Conservation (phyloP, 2,329 filamentous ascomycete species). For the Albifimbria verrucaria region DNA sequence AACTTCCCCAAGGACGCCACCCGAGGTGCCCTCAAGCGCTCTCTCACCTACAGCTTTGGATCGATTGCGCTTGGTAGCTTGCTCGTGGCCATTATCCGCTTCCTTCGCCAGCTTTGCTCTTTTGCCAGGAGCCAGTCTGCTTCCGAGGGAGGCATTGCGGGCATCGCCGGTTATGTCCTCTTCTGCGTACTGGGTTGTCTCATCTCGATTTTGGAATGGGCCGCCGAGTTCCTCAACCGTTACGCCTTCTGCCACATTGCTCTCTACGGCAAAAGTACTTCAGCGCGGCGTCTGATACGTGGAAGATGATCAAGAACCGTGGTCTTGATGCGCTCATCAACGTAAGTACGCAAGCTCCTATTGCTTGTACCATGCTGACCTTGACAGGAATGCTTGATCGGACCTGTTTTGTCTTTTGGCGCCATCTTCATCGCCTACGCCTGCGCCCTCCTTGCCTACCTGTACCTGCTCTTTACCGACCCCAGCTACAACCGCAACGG, state of each 20-base stretch:
- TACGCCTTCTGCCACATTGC: conserved; percentile 94
- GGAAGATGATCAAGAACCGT: conserved; percentile 87
- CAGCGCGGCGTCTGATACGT: conserved; percentile 82
- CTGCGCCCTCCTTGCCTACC: conserved; percentile 75
- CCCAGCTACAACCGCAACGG: conserved; percentile 70
- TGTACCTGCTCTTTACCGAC: conserved; percentile 82
- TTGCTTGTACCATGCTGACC: conserved; percentile 9
- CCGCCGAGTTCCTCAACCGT: conserved; percentile 82
- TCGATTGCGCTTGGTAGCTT: conserved; percentile 85
- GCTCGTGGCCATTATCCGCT: conserved; percentile 82
- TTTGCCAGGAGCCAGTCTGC: conserved; percentile 63
- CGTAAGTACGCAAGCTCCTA: conserved; percentile 21
- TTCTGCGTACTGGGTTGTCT: conserved; percentile 77
- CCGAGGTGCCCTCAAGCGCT: conserved; percentile 74
- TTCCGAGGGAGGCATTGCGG: conserved; percentile 70
- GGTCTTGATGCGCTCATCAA: conserved; percentile 89
- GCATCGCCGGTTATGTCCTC: conserved; percentile 61
- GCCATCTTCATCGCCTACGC: conserved; percentile 80
- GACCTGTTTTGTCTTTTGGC: conserved; percentile 71
- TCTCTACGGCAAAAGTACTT: conserved; percentile 87
- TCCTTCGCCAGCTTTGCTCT: conserved; percentile 76
- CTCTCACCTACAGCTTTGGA: conserved; percentile 88
- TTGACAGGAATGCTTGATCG: conserved; percentile 68
- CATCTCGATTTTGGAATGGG: conserved; percentile 78
- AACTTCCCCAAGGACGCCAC: conserved; percentile 76